These are phyloP conservation scores for Trichophyton schoenleinii DNA, from an alignment of 2,329 filamentous ascomycete genomes.

Conservation along the genomic window DNA sequence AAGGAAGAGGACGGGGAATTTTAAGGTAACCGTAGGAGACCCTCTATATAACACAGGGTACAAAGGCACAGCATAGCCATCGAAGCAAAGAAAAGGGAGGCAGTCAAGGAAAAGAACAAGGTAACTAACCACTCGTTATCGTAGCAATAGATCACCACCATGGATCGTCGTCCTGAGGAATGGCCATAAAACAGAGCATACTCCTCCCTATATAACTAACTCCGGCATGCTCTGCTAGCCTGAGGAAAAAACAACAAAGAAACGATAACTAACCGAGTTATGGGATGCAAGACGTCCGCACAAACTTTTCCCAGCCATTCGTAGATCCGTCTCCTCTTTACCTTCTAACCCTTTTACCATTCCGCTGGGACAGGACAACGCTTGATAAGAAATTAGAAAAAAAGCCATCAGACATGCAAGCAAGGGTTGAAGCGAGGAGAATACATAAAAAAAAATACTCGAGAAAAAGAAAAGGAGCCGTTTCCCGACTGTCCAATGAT, in stretches of 20 bases:
- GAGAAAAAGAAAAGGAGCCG: neutral
- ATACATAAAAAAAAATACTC: neutral
- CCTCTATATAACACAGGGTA: neutral
- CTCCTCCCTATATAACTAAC: neutral
- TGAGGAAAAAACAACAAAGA: neutral
- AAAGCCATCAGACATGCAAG: neutral
- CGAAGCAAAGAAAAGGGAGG: neutral
- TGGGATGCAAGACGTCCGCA: neutral
- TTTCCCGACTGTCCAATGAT: neutral
- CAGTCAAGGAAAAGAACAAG: neutral
- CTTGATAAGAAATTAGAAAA: neutral
- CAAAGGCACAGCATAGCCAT: neutral
- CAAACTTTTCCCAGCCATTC: constrained; percentile 1
- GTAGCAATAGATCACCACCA: constrained; percentile 3
- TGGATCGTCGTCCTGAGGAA: constrained; percentile 6
- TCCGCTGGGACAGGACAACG: neutral
- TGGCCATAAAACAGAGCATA: neutral
- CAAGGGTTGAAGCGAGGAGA: neutral
- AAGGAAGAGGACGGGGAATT: neutral
- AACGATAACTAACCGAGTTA: neutral
- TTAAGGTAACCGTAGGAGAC: neutral
- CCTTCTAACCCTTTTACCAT: neutral
- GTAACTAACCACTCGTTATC: constrained; percentile 3
- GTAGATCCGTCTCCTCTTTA: neutral
- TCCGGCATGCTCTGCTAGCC: neutral